Conservation (phyloP, 2,329 filamentous ascomycete genomes). For the Diplodia seriata region DNA sequence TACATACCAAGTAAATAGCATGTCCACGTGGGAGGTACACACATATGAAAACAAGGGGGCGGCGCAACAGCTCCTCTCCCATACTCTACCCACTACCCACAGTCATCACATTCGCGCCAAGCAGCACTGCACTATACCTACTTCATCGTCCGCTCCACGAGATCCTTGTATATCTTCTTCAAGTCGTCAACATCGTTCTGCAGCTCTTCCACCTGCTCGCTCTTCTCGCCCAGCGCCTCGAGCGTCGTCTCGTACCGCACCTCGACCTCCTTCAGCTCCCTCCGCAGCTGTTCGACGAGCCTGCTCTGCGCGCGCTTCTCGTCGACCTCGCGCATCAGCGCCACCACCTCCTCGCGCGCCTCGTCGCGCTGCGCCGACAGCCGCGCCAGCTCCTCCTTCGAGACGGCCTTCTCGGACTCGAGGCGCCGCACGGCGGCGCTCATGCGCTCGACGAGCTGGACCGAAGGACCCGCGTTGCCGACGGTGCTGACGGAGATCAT, state of each 20-base stretch:
- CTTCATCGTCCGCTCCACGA: conserved; percentile 84
- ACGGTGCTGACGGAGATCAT: conserved; percentile 89
- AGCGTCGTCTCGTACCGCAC: conserved; percentile 86
- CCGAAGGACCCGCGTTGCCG: conserved; percentile 80
- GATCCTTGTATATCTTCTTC: conserved; percentile 93
- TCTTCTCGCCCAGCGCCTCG: conserved; percentile 96
- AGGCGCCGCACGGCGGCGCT: conserved; percentile 88
- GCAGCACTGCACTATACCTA: conserved; percentile 43
- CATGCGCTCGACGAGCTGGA: conserved; percentile 96
- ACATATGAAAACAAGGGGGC: background rate
- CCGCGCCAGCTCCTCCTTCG: conserved; percentile 82
- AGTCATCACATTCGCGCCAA: too few relatives aligned
- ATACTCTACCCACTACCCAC: background rate
- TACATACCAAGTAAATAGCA: conserved; percentile 13
- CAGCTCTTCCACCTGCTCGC: conserved; percentile 90
- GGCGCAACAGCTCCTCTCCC: background rate
- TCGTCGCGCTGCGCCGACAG: conserved; percentile 89
- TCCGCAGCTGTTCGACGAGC: conserved; percentile 70
- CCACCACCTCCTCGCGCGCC: conserved; percentile 87
- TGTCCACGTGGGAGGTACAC: background rate
- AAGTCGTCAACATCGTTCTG: conserved; percentile 87
- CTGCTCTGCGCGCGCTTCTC: conserved; percentile 66
- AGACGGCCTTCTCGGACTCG: conserved; percentile 88
- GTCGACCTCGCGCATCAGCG: conserved; percentile 86
- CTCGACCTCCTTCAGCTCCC: conserved; percentile 71